Evolutionary conservation across 306 rosid species (phyloP), one percentile per base, ranked within the genome.

Genomic region (Sindora glabra): DNA sequence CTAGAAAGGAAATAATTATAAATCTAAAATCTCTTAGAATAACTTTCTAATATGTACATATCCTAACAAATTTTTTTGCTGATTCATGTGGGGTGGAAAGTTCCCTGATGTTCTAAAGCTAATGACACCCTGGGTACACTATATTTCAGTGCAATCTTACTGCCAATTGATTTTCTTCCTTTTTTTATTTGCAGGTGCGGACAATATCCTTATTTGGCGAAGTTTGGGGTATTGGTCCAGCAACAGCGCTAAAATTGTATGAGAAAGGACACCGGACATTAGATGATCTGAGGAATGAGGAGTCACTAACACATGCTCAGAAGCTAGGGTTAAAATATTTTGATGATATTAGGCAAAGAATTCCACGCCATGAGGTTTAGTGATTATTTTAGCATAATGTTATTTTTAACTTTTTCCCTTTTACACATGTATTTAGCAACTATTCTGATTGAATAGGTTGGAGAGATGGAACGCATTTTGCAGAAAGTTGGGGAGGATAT

Each of bases 161-260:
- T 30, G 21, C 36, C 68, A 52, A 10, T 56, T 46, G n/a, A 19
- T 8, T 23, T n/a, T 3, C 46, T 32, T 10, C 52, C 34, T 39
- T 56, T 30, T 13, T 65, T 68, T 49, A 55, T 74, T 54, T 74
- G 33, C 64, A 91, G 96, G 92, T 87, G 25, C 48, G 78, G 17
- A 83, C 98, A 30, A 79, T 92, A 76, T 74, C 88, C 77, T 74
- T 92, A 49, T 92, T 92, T 80, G 96, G 92, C 37, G 92, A 92
- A 81, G 87, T 88, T 42, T 92, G 98, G 98, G 98, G 96, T 50
- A 64, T 88, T 64, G 96, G 95, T 61, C 96, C 98, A 46, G 89
- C 98, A 59, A 92, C 98, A 18, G 90, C 98, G 15, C 65, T 81
- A 65, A 86, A 84, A 71, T 73, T 92, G 68, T 92, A 81, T 24